Conservation (phyloP, 371 early-diverging fungal species). For the Apophysomyces elegans region DNA sequence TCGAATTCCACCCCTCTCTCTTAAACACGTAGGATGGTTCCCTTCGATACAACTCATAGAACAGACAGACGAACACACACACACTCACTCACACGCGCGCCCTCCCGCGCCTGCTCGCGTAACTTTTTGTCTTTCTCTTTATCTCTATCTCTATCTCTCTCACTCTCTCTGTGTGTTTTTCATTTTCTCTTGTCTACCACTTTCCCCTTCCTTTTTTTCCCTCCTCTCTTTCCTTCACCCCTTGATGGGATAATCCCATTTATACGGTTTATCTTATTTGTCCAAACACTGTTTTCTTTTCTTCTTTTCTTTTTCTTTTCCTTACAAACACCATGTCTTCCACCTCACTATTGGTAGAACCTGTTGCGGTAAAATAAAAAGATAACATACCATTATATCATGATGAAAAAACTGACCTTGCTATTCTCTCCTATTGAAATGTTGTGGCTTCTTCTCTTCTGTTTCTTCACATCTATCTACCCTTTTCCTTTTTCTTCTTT, state of each 20-base stretch:
- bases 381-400: not conserved
- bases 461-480: not conserved
- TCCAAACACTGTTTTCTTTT: slow-evolving; percentile 14
- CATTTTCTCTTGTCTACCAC: slow-evolving; percentile 1
- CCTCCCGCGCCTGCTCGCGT: no score
- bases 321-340: slow-evolving; percentile 20
- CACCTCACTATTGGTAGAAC: slow-evolving; percentile 21
- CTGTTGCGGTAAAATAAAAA: slow-evolving; percentile 20
- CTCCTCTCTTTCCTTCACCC: slow-evolving; percentile 8
- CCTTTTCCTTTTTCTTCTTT: not conserved
- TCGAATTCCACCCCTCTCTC: slow-evolving; percentile 8
- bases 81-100: no score
- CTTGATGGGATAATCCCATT: slow-evolving; percentile 16
- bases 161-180: no score
- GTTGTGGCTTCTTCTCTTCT: not conserved
- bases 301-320: slow-evolving; percentile 11
- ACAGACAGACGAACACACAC: no score
- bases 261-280: slow-evolving; percentile 11
- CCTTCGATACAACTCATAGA: not conserved
- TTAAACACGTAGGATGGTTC: not conserved
- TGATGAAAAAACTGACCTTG: not conserved
- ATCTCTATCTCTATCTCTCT: no score
- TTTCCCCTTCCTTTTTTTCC: slow-evolving; percentile 1
- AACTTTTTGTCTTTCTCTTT: no score
- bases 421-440: not conserved